Evolutionary conservation across 225 moss, liverwort and hornwort species (phyloP).

Genomic region (Pseudoscleropodium purum): DNA sequence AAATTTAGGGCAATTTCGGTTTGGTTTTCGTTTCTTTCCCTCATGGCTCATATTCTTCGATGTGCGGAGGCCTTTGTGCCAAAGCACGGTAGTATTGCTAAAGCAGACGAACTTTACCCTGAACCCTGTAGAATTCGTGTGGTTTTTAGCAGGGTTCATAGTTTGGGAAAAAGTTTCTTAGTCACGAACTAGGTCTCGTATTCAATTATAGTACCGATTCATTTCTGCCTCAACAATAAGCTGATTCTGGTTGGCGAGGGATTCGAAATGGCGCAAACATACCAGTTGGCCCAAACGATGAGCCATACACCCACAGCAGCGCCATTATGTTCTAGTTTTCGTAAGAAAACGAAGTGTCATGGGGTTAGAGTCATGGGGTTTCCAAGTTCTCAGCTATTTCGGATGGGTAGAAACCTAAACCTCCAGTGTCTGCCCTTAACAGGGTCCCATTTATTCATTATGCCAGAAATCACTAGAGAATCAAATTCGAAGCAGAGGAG

Average conservation of each 20-base stretch:
- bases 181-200: neutral
- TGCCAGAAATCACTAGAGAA: neutral
- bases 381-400: neutral
- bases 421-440: neutral
- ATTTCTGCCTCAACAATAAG: neutral
- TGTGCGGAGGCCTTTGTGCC: neutral
- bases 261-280: constrained; percentile 29
- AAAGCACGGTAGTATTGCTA: neutral
- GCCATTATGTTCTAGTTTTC: neutral
- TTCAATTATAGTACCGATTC: neutral
- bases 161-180: neutral
- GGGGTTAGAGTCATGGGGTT: neutral
- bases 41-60: constrained; percentile 8
- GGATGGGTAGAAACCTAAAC: constrained; percentile 1
- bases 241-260: neutral
- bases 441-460: neutral
- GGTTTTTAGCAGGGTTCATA: neutral
- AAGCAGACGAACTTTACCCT: neutral
- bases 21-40: neutral
- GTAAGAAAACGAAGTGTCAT: neutral
- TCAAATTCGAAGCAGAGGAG: neutral
- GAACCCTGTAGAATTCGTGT: neutral
- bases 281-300: constrained; percentile 4
- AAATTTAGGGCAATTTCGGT: constrained; percentile 1
- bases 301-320: neutral